phyloP scores from a whole-genome alignment of 2,329 filamentous ascomycete genomes.

The Penicillium janthinellum region DNA sequence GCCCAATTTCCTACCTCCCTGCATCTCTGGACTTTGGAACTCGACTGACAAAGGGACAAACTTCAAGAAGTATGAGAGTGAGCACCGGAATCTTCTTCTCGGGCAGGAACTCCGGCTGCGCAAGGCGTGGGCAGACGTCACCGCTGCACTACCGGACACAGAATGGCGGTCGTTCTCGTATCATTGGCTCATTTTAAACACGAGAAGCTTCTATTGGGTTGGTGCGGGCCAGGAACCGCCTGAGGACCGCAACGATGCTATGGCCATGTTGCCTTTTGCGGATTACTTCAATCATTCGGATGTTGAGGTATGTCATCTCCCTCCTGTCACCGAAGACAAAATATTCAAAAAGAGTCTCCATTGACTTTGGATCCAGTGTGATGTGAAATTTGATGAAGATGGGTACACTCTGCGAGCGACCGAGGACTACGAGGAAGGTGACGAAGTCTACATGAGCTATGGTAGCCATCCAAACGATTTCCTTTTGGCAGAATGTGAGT shows the following conservation, averaged over 20 bases:
- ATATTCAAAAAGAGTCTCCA: not conserved
- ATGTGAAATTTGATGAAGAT: constrained; percentile 40
- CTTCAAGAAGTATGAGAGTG: constrained; percentile 33
- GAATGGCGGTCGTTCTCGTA: constrained; percentile 53
- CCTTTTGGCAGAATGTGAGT: constrained; percentile 47
- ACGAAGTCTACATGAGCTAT: constrained; percentile 50
- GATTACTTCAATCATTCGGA: constrained; percentile 53
- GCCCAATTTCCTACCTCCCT: constrained; percentile 36
- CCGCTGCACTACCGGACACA: constrained; percentile 46
- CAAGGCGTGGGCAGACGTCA: constrained; percentile 53
- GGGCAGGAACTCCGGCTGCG: constrained; percentile 59
- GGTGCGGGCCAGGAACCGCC: constrained; percentile 41
- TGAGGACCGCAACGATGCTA: constrained; percentile 47
- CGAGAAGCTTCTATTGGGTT: constrained; percentile 62
- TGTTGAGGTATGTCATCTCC: constrained; percentile 37
- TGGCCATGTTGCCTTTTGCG: constrained; percentile 50
- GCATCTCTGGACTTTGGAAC: constrained; percentile 42
- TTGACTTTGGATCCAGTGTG: constrained; percentile 31
- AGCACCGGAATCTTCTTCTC: constrained; percentile 39
- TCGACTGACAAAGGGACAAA: constrained; percentile 24
- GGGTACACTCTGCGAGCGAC: constrained; percentile 40
- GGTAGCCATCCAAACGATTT: constrained; percentile 48
- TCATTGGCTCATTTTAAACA: constrained; percentile 63
- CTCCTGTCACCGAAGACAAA: not conserved
- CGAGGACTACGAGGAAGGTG: constrained; percentile 40